Percentiles rank a stretch among this genome's conserved stretches.
phyloP scores from a whole-genome alignment of 129 eudicot genomes.

The Centaurea solstitialis region DNA sequence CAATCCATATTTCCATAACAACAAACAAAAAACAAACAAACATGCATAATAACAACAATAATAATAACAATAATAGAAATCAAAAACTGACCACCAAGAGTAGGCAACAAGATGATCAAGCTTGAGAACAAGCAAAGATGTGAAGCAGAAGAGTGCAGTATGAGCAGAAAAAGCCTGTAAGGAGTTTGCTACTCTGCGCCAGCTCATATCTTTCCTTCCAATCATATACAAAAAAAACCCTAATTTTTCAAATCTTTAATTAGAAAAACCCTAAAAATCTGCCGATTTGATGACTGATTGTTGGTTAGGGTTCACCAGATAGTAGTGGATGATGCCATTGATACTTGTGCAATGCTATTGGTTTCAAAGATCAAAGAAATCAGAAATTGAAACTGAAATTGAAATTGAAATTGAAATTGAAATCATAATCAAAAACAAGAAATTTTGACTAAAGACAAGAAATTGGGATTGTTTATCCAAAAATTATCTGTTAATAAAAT shows the following conservation, averaged over 20 bases:
- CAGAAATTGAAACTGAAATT: background rate
- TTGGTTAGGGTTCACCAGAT: constrained; percentile 21
- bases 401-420: background rate
- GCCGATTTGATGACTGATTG: constrained; percentile 21
- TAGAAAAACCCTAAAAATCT: background rate
- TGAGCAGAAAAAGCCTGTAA: constrained; percentile 50
- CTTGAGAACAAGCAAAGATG: constrained; percentile 49
- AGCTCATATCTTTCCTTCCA: constrained; percentile 45
- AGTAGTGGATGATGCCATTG: constrained; percentile 20
- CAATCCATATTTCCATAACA: background rate
- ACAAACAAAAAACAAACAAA: constrained; percentile 3
- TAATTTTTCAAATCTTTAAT: background rate
- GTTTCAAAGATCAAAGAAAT: constrained; percentile 9
- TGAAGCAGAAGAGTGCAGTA: constrained; percentile 46
- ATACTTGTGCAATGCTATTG: constrained; percentile 8
- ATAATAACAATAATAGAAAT: constrained; percentile 9
- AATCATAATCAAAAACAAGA: background rate
- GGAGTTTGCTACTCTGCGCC: constrained; percentile 55
- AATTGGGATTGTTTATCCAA: constrained; percentile 7
- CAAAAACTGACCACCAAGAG: constrained; percentile 50
- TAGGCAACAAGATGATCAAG: constrained; percentile 38
- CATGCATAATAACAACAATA: background rate
- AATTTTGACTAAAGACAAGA: constrained; percentile 19
- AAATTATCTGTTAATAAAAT: background rate
- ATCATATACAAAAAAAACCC: constrained; percentile 32